phyloP scores from a whole-genome alignment of 768 basidiomycete species.

The Artomyces pyxidatus region DNA sequence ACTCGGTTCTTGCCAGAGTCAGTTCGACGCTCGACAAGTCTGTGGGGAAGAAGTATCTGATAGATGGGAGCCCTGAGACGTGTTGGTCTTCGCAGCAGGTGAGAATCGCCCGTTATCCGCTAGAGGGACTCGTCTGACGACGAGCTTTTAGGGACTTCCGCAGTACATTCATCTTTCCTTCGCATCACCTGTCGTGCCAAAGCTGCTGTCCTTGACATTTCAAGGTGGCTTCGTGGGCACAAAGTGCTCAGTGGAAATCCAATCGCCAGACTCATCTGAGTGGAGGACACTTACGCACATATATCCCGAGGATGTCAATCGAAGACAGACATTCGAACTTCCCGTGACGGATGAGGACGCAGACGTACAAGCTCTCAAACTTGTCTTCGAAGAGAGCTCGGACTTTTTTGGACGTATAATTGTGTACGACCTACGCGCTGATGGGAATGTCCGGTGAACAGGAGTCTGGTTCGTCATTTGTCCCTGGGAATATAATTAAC shows the following conservation, averaged over 20 bases:
- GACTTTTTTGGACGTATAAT: constrained; percentile 81
- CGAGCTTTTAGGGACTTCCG: constrained; percentile 51
- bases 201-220: constrained; percentile 56
- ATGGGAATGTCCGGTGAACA: constrained; percentile 3
- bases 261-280: constrained; percentile 34
- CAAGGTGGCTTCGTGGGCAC: constrained; percentile 84
- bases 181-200: constrained; percentile 40
- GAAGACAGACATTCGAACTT: constrained; percentile 60
- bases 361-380: constrained; percentile 42
- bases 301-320: constrained; percentile 77
- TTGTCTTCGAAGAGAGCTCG: constrained; percentile 75
- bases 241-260: constrained; percentile 62
- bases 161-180: constrained; percentile 68
- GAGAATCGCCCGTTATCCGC: constrained; percentile 5
- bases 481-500: background rate
- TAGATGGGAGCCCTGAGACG: constrained; percentile 66
- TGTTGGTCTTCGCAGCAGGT: constrained; percentile 85
- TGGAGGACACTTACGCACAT: constrained; percentile 41
- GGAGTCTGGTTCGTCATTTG: background rate
- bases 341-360: constrained; percentile 15
- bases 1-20: constrained; percentile 62
- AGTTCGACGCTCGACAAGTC: constrained; percentile 75
- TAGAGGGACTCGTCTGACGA: no score
- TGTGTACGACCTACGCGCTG: constrained; percentile 48
- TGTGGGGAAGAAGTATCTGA: constrained; percentile 59